Evolutionary conservation across 139 green algal species (phyloP).

Genomic region (Desmodesmus armatus): DNA sequence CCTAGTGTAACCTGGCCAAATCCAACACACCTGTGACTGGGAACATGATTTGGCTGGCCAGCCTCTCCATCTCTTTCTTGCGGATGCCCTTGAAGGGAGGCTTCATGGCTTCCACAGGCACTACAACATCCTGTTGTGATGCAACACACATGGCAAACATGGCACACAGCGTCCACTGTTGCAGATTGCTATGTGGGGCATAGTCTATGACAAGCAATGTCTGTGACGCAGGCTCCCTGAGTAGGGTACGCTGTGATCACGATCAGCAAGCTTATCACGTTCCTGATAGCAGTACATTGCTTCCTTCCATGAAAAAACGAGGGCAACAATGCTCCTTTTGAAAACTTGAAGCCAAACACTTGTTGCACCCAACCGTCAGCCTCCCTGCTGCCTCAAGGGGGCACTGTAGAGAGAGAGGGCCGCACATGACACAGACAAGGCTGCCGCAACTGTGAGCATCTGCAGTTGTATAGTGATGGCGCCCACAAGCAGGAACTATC

Average conservation of each 20-base stretch:
- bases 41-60: constrained; percentile 46
- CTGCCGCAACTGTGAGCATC: not conserved
- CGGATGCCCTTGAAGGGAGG: constrained; percentile 57
- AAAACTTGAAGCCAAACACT: not conserved
- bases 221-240: too few species aligned
- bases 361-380: not conserved
- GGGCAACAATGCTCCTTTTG: not conserved
- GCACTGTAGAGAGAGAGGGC: not conserved
- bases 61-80: not conserved
- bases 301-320: not conserved
- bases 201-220: too few species aligned
- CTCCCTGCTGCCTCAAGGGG: not conserved
- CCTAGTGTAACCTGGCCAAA: constrained; percentile 34
- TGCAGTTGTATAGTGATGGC: not conserved
- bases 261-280: not conserved
- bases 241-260: not conserved
- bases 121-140: constrained; percentile 65
- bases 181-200: too few species aligned
- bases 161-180: too few species aligned
- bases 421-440: not conserved
- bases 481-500: not conserved
- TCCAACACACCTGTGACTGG: too few species aligned
- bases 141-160: not conserved
- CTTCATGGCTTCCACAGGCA: constrained; percentile 59
- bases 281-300: not conserved